Evolutionary conservation across 805 yeast genomes (phyloP).

Genomic region (Teunomyces barrocoloradensis): DNA sequence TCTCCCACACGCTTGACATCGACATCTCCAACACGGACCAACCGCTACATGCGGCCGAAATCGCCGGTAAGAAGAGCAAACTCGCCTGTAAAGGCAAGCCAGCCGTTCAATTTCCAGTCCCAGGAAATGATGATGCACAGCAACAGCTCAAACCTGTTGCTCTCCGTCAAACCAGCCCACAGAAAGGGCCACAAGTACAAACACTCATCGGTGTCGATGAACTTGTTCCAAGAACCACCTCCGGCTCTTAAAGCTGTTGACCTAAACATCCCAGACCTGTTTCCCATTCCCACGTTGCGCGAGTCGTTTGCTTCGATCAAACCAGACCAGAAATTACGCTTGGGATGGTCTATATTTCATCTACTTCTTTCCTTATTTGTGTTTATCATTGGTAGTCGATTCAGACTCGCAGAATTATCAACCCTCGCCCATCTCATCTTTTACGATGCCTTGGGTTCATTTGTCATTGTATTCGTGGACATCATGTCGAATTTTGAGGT

Average conservation of each 20-base stretch:
- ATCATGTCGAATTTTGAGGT: conserved; percentile 88
- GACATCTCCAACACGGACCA: conserved; percentile 25
- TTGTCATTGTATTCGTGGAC: conserved; percentile 67
- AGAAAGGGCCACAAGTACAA: conserved; percentile 95
- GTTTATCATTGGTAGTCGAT: conserved; percentile 58
- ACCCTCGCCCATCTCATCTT: conserved; percentile 85
- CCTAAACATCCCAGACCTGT: conserved; percentile 55
- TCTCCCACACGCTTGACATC: conserved; percentile 28
- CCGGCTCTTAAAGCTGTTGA: conserved; percentile 53
- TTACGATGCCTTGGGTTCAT: conserved; percentile 80
- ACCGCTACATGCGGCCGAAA: conserved; percentile 27
- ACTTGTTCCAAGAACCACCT: conserved; percentile 91
- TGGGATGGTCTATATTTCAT: conserved; percentile 62
- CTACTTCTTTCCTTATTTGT: conserved; percentile 51
- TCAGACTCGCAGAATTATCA: conserved; percentile 57
- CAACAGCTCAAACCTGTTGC: conserved; percentile 21
- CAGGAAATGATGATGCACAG: conserved; percentile 38
- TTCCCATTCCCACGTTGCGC: conserved; percentile 67
- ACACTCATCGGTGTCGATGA: conserved; percentile 95
- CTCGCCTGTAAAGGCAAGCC: conserved; percentile 24
- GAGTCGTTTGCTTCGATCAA: conserved; percentile 66
- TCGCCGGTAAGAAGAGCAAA: conserved; percentile 26
- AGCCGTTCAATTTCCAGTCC: conserved; percentile 68
- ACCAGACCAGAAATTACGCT: conserved; percentile 52
- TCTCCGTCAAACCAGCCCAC: conserved; percentile 53